A percentile compares a stretch with the other conserved stretches of the same genome.
Conservation (phyloP, 805 yeast genomes). For the Debaryomyces prosopidis region DNA sequence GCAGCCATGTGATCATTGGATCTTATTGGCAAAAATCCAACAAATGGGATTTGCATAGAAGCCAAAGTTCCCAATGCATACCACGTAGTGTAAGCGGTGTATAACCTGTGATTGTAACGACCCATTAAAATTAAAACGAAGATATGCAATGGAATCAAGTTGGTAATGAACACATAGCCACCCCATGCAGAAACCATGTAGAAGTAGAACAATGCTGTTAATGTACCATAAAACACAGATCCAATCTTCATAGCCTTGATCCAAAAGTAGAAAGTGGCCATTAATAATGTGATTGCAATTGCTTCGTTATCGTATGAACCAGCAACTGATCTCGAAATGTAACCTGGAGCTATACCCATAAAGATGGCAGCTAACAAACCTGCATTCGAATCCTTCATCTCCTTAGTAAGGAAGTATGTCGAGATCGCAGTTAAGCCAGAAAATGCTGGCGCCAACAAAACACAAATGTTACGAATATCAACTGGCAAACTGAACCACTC, state of each 20-base stretch:
- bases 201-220: slow-evolving; percentile 87
- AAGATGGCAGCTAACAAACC: slow-evolving; percentile 91
- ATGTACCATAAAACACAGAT: slow-evolving; percentile 77
- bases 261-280: slow-evolving; percentile 97
- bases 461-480: slow-evolving; percentile 95
- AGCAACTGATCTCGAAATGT: slow-evolving; percentile 96
- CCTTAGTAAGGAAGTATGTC: slow-evolving; percentile 83
- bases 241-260: slow-evolving; percentile 91
- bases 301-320: slow-evolving; percentile 99
- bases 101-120: slow-evolving; percentile 77
- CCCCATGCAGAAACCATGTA: slow-evolving; percentile 99
- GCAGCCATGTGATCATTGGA: slow-evolving; percentile 99
- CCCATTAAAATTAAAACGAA: slow-evolving; percentile 93
- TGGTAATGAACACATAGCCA: slow-evolving; percentile 98
- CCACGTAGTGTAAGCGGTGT: slow-evolving; percentile 95
- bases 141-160: slow-evolving; percentile 93
- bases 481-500: slow-evolving; percentile 72
- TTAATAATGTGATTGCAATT: slow-evolving; percentile 90
- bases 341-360: slow-evolving; percentile 98
- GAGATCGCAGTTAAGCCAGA: slow-evolving; percentile 89
- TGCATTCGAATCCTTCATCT: slow-evolving; percentile 86
- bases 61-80: slow-evolving; percentile 96
- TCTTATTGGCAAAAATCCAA: slow-evolving; percentile 94
- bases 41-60: slow-evolving; percentile 99
- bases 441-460: slow-evolving; percentile 93